Evolutionary conservation across 1,139 yeast genomes (phyloP), one percentile per base, ranked within the genome.

Genomic region (Debaryomyces psychrophilus): DNA sequence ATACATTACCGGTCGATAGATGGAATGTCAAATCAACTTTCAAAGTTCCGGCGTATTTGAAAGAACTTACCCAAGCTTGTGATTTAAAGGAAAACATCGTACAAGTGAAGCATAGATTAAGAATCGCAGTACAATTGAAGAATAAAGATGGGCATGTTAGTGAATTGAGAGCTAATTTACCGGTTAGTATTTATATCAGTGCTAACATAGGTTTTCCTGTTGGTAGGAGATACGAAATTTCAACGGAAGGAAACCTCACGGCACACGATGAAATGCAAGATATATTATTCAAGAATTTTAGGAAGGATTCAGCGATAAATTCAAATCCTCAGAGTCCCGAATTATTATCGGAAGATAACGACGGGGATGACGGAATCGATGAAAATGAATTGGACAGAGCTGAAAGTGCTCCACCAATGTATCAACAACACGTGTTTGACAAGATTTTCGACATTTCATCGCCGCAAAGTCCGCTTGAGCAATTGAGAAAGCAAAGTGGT

Each of bases 151-250:
- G 89, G 1, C 87, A 83, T 57, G 71, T 79, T 5, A 82, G 87
- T 49, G 92, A 86, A 62, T 65, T 85, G 26, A 68, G 89, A 39
- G 88, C 90, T 2, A 82, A 85, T 38, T 64, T 86, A 42, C 90
- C 92, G 0, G 70, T 86, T 2, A 71, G 69, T 31, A 61, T 86
- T 6, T 86, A 82, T 57, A 69, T 83, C 7, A 80, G 84, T 43
- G 80, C 87, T 2, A 72, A 71, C 41, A 48, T 63, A 18, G 83
- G 83, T 4, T 69, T 69, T 33, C 76, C 81, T 37, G 61, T 70
- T 26, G 87, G 85, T 0, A 65, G 80, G 37, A 77, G 73, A 47
- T 79, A 74, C 44, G 73, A 76, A 27, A 62, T 82, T 25, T 87
- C 83, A 49, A 68, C 71, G 22, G 79, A 80, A 9, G 78, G 82